Base-by-base conservation (phyloP, 2,329 filamentous ascomycete species). In the Curvularia sp. region DNA sequence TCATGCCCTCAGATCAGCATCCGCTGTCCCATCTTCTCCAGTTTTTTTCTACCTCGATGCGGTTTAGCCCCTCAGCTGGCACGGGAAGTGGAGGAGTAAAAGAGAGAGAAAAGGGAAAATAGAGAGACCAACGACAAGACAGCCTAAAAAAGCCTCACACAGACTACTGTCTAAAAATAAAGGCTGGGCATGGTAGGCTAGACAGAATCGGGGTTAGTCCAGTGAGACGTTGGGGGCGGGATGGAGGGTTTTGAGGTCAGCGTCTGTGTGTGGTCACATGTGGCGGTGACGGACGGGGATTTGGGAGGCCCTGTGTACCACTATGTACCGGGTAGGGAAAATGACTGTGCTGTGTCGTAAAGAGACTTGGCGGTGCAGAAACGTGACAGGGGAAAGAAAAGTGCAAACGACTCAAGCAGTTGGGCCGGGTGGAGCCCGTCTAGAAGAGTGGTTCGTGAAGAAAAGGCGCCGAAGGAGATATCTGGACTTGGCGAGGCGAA, bases 81-180 rank as follows among this genome's bases (percentile, higher is more conserved):
- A 31, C 28, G 28, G 28, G 28, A n/a, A 10, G 33, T 38, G 33
- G 39, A 24, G 24, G 30, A 49, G 18, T 20, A 31, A 42, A 49
- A 41, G 4, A 33, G 5, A 6, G 18, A 24, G 10, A 26, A 24
- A 24, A 43, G 4, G 12, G 22, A 39, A 22, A 5, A 10, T 1
- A 7, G 18, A 20, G 28, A 31, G 28, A 39, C 35, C 15, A 39
- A 43, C 20, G 41, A 24, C 13, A 20, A 24, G 20, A 12, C 20
- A 43, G 28, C 41, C 33, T 6, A 38, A 38, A 38, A 38, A 26
- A 26, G 41, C 41, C 18, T 28, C 42, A 26, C 24, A 31, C 28
- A 9, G 41, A 38, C 30, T 18, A 26, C 7, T 0, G 7, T 28
- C 55, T 46, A 58, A 55, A 55, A 58, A 58, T 58, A 58, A 31